Evolutionary conservation across 345 rosid species (phyloP).

Genomic region (Nasturtium officinale): DNA sequence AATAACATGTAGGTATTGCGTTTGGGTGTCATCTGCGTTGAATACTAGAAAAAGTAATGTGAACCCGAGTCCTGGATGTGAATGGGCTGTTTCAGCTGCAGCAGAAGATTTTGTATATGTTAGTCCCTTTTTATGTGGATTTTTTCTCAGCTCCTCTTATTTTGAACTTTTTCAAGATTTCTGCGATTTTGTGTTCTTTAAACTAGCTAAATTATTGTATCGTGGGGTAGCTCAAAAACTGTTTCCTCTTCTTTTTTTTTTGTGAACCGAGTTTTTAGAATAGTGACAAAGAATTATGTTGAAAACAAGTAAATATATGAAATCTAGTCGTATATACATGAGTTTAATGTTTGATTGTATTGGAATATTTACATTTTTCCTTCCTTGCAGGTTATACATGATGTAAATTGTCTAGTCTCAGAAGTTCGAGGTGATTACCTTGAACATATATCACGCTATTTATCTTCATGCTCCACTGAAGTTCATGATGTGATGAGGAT

Average conservation of each 20-base stretch:
- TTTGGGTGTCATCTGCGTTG: constrained; percentile 87
- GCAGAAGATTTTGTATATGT: constrained; percentile 88
- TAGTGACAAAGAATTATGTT: background rate
- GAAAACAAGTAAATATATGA: constrained; percentile 10
- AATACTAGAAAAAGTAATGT: constrained; percentile 60
- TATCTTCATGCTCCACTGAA: constrained; percentile 74
- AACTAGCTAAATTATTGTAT: constrained; percentile 26
- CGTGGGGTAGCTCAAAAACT: constrained; percentile 5
- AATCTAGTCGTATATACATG: background rate
- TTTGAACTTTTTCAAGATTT: background rate
- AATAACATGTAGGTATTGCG: constrained; percentile 58
- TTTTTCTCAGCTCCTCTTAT: constrained; percentile 26
- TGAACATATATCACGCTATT: constrained; percentile 56
- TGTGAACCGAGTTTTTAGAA: background rate
- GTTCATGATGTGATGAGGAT: constrained; percentile 67
- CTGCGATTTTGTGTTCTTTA: background rate
- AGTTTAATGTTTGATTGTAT: background rate
- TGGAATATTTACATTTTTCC: constrained; percentile 31
- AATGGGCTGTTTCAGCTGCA: constrained; percentile 81
- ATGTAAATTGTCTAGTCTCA: constrained; percentile 61
- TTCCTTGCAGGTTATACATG: constrained; percentile 84
- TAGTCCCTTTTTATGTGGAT: constrained; percentile 42
- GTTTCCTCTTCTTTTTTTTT: background rate
- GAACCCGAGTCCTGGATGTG: constrained; percentile 68
- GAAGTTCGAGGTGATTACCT: constrained; percentile 73